These are phyloP conservation scores for Parastagonospora avenae DNA, from an alignment of 2,329 filamentous ascomycete genomes.

Conservation along the genomic window DNA sequence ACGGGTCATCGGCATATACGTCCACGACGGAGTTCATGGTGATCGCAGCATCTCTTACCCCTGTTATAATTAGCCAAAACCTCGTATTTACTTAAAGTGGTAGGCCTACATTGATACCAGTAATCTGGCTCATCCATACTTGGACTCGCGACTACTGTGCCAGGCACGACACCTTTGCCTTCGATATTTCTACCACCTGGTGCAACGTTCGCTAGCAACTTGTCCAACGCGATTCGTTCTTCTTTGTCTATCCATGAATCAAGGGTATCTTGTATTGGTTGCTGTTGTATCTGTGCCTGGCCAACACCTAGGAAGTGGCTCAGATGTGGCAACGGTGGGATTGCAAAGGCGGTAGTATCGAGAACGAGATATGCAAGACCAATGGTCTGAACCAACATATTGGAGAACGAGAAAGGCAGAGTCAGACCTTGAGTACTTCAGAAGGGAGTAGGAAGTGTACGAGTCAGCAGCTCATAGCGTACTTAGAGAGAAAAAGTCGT, in stretches of 20 bases:
- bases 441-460: background rate
- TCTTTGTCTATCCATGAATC: conserved; percentile 46
- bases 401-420: background rate
- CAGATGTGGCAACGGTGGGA: conserved; percentile 28
- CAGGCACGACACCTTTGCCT: conserved; percentile 41
- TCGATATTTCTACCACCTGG: conserved; percentile 48
- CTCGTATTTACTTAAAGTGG: background rate
- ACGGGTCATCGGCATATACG: conserved; percentile 43
- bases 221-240: conserved; percentile 43
- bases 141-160: conserved; percentile 52
- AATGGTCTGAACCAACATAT: conserved; percentile 1
- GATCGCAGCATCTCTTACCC: conserved; percentile 53
- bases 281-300: conserved; percentile 25
- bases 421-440: background rate
- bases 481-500: no score
- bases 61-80: conserved; percentile 23
- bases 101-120: conserved; percentile 50
- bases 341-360: conserved; percentile 34
- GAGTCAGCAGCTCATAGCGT: background rate
- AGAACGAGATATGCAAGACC: conserved; percentile 8
- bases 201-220: conserved; percentile 50
- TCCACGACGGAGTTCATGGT: conserved; percentile 50
- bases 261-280: conserved; percentile 35
- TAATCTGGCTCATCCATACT: conserved; percentile 49
- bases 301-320: conserved; percentile 21